Evolutionary conservation across 306 rosid genomes (phyloP).

Genomic region (Lathyrus sativus): DNA sequence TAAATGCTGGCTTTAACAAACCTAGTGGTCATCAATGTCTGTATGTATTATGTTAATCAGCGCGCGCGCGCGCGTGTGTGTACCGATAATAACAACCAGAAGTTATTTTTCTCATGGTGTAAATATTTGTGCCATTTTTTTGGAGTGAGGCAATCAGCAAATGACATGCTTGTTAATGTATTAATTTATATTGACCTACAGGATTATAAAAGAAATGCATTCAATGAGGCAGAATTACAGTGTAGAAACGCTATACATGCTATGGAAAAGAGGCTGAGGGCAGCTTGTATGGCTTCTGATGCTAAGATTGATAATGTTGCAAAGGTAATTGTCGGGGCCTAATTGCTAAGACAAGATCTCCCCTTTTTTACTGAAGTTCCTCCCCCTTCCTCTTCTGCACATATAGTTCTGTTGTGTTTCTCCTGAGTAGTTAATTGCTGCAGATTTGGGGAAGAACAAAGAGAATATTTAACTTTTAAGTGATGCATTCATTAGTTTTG

Average conservation of each 20-base stretch:
- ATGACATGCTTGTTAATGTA: slow-evolving; percentile 14
- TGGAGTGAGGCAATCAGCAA: slow-evolving; percentile 9
- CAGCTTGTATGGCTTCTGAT: slow-evolving; percentile 82
- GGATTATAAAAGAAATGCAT: slow-evolving; percentile 84
- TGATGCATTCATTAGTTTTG: slow-evolving; percentile 10
- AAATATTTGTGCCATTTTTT: not conserved
- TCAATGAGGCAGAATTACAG: slow-evolving; percentile 83
- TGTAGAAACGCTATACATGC: slow-evolving; percentile 78
- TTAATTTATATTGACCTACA: slow-evolving; percentile 50
- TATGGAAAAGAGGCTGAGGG: slow-evolving; percentile 92
- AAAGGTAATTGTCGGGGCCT: slow-evolving; percentile 54
- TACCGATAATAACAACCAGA: not conserved
- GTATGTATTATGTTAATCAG: not conserved
- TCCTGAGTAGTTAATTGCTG: not conserved
- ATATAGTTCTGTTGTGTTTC: slow-evolving; percentile 4
- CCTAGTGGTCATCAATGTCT: not conserved
- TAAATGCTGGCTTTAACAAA: slow-evolving; percentile 11
- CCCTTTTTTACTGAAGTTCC: not conserved
- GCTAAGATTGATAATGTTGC: slow-evolving; percentile 75
- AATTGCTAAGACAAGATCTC: not conserved
- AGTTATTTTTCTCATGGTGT: not conserved
- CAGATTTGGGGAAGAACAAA: slow-evolving; percentile 1
- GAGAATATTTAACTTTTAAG: slow-evolving; percentile 1
- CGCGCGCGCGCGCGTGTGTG: not conserved
- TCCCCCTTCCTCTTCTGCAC: not conserved